phyloP scores from a whole-genome alignment of 257 asterid genomes.

The Solanum neorickii region DNA sequence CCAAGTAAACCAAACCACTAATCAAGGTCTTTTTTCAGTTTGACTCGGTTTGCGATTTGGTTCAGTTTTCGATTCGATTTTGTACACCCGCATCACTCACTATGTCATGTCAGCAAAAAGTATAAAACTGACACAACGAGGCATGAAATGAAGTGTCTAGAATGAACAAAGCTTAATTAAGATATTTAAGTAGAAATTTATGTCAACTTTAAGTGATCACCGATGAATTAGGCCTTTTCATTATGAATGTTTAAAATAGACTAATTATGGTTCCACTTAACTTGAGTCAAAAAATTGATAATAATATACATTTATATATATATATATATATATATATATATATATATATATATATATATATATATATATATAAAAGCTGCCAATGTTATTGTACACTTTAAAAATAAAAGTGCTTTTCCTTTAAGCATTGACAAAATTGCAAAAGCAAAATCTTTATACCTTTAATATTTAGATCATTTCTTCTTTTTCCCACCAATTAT shows the following conservation, averaged over 20 bases:
- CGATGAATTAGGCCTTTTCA: not conserved
- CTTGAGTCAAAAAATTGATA: not conserved
- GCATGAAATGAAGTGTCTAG: too few species aligned
- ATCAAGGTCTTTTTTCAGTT: too few species aligned
- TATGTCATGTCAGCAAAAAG: too few species aligned
- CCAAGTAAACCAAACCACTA: too few species aligned
- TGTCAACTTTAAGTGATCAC: too few species aligned
- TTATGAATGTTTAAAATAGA: not conserved
- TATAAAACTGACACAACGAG: too few species aligned
- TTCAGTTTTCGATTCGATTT: too few species aligned
- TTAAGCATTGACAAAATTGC: not conserved
- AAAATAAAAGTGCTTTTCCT: not conserved
- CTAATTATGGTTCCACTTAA: not conserved
- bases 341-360: too few species aligned
- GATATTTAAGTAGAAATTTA: fast-evolving
- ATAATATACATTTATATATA: not conserved
- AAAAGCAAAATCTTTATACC: not conserved
- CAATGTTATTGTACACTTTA: not conserved
- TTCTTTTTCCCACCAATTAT: not conserved
- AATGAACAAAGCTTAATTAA: too few species aligned
- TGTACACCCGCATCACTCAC: too few species aligned
- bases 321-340: too few species aligned
- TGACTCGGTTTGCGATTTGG: too few species aligned
- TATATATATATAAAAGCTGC: not conserved
- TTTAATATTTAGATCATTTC: not conserved